Evolutionary conservation across 176 grass and related monocot genomes (phyloP).

Genomic region (Carex kokanica): DNA sequence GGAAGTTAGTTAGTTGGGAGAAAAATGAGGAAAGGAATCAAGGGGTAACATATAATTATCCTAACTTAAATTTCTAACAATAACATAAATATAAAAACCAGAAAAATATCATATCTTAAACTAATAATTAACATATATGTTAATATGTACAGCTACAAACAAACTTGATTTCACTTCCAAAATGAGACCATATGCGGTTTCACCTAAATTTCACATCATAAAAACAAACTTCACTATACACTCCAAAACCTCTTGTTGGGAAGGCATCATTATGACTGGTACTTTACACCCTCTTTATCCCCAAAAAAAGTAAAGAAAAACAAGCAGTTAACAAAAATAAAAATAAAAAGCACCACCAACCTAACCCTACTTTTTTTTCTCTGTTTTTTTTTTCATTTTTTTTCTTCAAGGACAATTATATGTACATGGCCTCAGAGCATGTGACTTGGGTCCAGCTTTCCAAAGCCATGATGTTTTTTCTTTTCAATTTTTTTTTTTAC

Average conservation of each 20-base stretch:
- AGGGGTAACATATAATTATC: too few species aligned
- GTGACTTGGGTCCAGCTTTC: conserved; percentile 4
- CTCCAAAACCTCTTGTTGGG: conserved; percentile 15
- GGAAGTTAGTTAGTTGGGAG: too few species aligned
- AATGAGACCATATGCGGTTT: conserved; percentile 11
- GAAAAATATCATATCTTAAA: not conserved
- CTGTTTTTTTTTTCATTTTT: not conserved
- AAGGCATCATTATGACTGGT: conserved; percentile 16
- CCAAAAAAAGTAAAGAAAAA: not conserved
- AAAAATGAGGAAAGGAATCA: too few species aligned
- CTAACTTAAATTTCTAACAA: not conserved
- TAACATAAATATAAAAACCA: not conserved
- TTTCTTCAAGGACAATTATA: conserved; percentile 20
- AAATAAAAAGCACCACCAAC: conserved; percentile 15
- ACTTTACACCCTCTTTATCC: conserved; percentile 5
- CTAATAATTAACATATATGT: conserved; percentile 3
- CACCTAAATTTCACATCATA: conserved; percentile 22
- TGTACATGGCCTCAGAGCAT: conserved; percentile 12
- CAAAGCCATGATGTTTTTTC: not conserved
- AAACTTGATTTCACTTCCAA: conserved; percentile 26
- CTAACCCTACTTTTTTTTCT: not conserved
- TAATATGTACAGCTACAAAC: conserved; percentile 14
- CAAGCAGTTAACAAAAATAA: conserved; percentile 13
- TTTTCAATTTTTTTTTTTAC: not conserved
- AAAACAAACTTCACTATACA: conserved; percentile 14